Percentiles rank a stretch among this genome's conserved stretches.
Conservation (phyloP, 305 asterid species). For the Withania somnifera region DNA sequence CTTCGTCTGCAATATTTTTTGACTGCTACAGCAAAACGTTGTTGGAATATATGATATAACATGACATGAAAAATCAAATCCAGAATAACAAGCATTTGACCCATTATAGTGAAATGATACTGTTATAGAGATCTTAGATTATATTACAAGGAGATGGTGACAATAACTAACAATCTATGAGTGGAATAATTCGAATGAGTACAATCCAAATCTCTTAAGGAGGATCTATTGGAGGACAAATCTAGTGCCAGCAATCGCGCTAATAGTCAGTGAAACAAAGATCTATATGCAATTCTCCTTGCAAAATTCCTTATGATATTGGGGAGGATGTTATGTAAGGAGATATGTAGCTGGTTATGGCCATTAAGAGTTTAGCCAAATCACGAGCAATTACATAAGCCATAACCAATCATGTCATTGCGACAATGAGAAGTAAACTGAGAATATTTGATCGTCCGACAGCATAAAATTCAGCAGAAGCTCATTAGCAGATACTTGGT, state of each 20-base stretch:
- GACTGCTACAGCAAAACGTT: no score
- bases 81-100: no score
- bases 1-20: not conserved
- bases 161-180: no score
- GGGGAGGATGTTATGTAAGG: not conserved
- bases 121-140: no score
- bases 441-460: not conserved
- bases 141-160: no score
- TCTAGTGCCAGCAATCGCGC: no score
- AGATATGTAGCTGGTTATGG: not conserved
- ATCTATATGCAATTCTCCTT: not conserved
- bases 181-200: no score
- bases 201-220: no score
- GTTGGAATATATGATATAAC: no score
- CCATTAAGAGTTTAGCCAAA: not conserved
- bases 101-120: no score
- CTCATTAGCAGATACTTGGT: not conserved
- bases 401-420: not conserved
- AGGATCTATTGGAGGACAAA: no score
- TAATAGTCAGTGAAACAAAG: not conserved
- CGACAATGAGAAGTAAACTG: not conserved
- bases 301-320: not conserved
- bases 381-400: not conserved
- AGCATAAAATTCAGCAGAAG: not conserved
- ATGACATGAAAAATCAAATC: no score